Percentiles rank a stretch among this genome's conserved stretches.
These are phyloP conservation scores for Cytospora mali DNA, from an alignment of 2,329 filamentous ascomycete genomes.

Conservation along the genomic window DNA sequence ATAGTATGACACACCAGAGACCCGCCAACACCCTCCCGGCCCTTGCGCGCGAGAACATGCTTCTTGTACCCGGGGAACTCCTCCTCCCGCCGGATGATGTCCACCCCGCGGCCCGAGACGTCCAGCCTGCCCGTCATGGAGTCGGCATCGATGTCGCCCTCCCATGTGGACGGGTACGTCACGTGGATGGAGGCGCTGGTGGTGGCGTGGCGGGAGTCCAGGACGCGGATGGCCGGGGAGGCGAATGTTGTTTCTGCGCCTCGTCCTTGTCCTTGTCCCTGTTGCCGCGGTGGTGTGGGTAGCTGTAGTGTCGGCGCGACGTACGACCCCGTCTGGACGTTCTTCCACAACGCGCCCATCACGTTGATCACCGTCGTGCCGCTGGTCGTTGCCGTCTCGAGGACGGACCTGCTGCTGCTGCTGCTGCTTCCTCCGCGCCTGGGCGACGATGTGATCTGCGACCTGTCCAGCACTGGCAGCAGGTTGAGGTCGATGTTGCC, in stretches of 20 bases:
- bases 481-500: conserved; percentile 46
- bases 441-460: conserved; percentile 16
- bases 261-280: not conserved
- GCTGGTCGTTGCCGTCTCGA: conserved; percentile 49
- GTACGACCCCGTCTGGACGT: conserved; percentile 30
- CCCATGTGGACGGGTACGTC: conserved; percentile 53
- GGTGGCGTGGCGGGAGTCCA: conserved; percentile 47
- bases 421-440: conserved; percentile 5
- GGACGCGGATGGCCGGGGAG: conserved; percentile 36
- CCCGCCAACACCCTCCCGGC: conserved; percentile 34
- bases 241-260: not conserved
- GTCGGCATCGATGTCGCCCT: conserved; percentile 46
- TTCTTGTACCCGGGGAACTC: conserved; percentile 40
- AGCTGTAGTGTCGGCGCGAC: conserved; percentile 26
- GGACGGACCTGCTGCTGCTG: conserved; percentile 24
- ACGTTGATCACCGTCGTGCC: conserved; percentile 45
- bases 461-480: conserved; percentile 46
- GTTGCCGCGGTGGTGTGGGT: conserved; percentile 24
- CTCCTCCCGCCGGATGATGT: conserved; percentile 38
- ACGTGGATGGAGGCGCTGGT: conserved; percentile 49
- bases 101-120: conserved; percentile 47
- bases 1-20: conserved; percentile 20
- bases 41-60: conserved; percentile 45
- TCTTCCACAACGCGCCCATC: conserved; percentile 49
- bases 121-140: conserved; percentile 45